Evolutionary conservation across 2,329 filamentous ascomycete genomes (phyloP), one percentile per base, ranked within the genome.

Genomic region (Xylariaceae sp.): DNA sequence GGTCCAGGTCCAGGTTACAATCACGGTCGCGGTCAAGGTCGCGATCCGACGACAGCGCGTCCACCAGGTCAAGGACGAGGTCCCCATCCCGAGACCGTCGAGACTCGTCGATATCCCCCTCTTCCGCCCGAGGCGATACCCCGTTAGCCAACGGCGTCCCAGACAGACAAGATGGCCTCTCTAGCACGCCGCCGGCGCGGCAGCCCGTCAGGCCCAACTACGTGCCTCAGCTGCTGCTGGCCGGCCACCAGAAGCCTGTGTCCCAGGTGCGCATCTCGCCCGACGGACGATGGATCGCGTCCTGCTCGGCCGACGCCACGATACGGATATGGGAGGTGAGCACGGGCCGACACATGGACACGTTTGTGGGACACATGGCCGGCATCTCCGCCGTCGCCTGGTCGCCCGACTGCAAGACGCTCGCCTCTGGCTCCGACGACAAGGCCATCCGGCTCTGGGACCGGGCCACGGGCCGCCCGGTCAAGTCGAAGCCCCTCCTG

Each of bases 391-490:
- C 88, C 27, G 74, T 98, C 33, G 83, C 89, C n/a, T 98, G 92
- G 92, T 83, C 83, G 43, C 89, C 90, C 0, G 88, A 97, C 61
- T 88, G 84, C 45, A 81, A 81, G 51, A 87, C 85, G 3, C 74
- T 98, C 32, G 92, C 90, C 3, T 90, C 87, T 8, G 92, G 90
- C 16, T 90, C 86, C 4, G 92, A 98, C 63, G 92, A 98, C 72
- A 98, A 98, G 66, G 81, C 85, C 1, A 97, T 98, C 47, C 79
- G 92, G 2, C 69, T 98, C 1, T 98, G 92, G 92, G 86, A 96
- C 56, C 67, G 78, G 6, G 71, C 79, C 13, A 82, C 78, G 15
- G 74, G 74, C 0, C 66, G 72, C 6, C 73, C 74, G 11, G 73
- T 71, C 42, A 69, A 71, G 18, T 67, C 69, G 51, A 68, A 69